Evolutionary conservation across 139 green algal genomes (phyloP), one percentile per base, ranked within the genome.

Genomic region (Monoraphidium neglectum): DNA sequence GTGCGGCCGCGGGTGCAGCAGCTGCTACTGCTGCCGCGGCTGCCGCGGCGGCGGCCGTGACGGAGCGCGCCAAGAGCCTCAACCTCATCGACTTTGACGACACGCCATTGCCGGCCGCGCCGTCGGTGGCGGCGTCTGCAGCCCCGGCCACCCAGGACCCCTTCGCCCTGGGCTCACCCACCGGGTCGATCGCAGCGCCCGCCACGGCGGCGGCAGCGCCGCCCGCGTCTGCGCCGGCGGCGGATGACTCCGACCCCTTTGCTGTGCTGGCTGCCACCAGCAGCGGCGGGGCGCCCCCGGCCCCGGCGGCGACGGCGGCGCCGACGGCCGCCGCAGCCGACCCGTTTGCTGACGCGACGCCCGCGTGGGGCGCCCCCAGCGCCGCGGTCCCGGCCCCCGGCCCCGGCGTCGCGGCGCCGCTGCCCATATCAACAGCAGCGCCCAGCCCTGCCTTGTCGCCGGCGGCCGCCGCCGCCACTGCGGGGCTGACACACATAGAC

Each of bases 11-110:
- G 62, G 16, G 13, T 68, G 62, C 13, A 37, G 35, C 64, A 57
- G 35, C 35, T 70, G 38, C 40, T 68, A 24, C n/a, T 60, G 51
- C 51, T 60, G 18, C 21, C 21, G 21, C 18, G 51, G 51, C 21
- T 18, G 51, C 18, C 18, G 51, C 51, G 21, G 24, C 66, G n/a
- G 51, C 69, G 23, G 69, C 69, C 3, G 35, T 63, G 15, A 46
- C 64, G 35, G 63, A n/a, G 1, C 46, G 47, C 30, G 28, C 71
- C 46, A n/a, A 70, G 72, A 63, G 38, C 3, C 30, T 72, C 15
- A 79, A 79, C 49, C 40, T 79, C 28, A 79, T 79, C 30, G 74
- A 79, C 46, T 33, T 79, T 49, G 74, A 79, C 53, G 74, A 79
- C 32, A 46, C 65, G 28, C 60, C 60, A 43, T 3, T 60, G 8